Conservation (phyloP, 805 yeast species). For the Kregervanrija delftensis region DNA sequence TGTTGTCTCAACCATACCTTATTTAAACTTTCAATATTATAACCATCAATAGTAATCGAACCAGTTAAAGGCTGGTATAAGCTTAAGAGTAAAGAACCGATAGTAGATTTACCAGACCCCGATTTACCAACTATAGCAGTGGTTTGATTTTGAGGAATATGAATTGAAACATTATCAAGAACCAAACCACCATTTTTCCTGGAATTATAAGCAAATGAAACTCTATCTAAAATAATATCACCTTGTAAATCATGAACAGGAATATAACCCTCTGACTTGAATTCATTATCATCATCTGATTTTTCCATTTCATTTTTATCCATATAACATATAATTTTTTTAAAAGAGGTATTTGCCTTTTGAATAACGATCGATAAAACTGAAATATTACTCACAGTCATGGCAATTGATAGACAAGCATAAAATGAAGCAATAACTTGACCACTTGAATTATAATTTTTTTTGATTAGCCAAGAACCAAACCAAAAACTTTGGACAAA, state of each 20-base stretch:
- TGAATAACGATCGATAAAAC: conserved; percentile 55
- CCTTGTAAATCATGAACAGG: conserved; percentile 34
- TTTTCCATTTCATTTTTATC: conserved; percentile 11
- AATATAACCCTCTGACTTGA: conserved; percentile 8
- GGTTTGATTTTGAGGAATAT: conserved; percentile 36
- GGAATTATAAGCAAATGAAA: conserved; percentile 58
- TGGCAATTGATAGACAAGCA: conserved; percentile 69
- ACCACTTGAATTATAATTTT: conserved; percentile 45
- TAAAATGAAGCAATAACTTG: conserved; percentile 77
- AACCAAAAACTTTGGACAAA: conserved; percentile 93
- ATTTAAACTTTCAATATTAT: conserved; percentile 36
- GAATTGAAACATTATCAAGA: conserved; percentile 40
- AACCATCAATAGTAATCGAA: conserved; percentile 48
- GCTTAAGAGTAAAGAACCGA: conserved; percentile 54
- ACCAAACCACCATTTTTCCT: conserved; percentile 39
- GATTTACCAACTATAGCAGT: conserved; percentile 79
- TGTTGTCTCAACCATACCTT: conserved; percentile 50
- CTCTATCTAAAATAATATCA: conserved; percentile 44
- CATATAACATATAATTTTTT: conserved; percentile 39
- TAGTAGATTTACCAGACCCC: conserved; percentile 90
- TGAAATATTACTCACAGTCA: conserved; percentile 47
- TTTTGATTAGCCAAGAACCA: conserved; percentile 62
- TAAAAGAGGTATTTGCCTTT: conserved; percentile 66
- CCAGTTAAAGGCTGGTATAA: conserved; percentile 57
- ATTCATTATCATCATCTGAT: neutral